A percentile compares a stretch with the other conserved stretches of the same genome.
These are phyloP conservation scores for Yamadazyma insecticola DNA, from an alignment of 805 yeast species.

Conservation along the genomic window DNA sequence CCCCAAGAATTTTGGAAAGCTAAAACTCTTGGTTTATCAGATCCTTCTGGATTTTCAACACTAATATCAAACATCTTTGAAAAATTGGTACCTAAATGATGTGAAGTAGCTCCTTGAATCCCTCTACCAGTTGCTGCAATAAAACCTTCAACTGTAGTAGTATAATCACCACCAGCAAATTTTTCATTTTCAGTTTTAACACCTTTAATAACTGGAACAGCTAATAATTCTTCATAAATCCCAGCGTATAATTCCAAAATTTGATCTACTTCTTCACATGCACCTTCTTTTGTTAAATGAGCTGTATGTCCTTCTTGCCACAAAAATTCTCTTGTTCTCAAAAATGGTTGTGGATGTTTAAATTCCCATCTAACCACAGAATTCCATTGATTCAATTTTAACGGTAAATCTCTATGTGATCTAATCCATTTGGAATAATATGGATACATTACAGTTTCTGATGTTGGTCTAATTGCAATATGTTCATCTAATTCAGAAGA, in stretches of 20 bases:
- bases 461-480: slow-evolving; percentile 98
- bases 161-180: slow-evolving; percentile 96
- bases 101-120: slow-evolving; percentile 99
- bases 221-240: slow-evolving; percentile 85
- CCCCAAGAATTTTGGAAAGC: slow-evolving; percentile 99
- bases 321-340: slow-evolving; percentile 97
- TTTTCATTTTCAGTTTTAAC: slow-evolving; percentile 94
- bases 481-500: slow-evolving; percentile 92
- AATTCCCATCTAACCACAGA: slow-evolving; percentile 99
- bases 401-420: slow-evolving; percentile 96
- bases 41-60: slow-evolving; percentile 93
- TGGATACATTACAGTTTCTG: slow-evolving; percentile 99
- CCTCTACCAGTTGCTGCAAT: slow-evolving; percentile 99
- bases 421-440: slow-evolving; percentile 99
- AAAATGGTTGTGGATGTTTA: slow-evolving; percentile 98
- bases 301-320: slow-evolving; percentile 99
- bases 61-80: slow-evolving; percentile 96
- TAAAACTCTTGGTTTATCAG: slow-evolving; percentile 77
- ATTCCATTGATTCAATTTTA: slow-evolving; percentile 98
- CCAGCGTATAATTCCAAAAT: slow-evolving; percentile 83
- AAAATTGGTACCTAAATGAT: slow-evolving; percentile 96
- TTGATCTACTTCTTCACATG: slow-evolving; percentile 76
- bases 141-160: slow-evolving; percentile 95
- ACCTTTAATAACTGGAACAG: slow-evolving; percentile 97
- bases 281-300: slow-evolving; percentile 78